Conservation (phyloP, 1,139 yeast genomes). For the Arxiozyma heterogenica region DNA sequence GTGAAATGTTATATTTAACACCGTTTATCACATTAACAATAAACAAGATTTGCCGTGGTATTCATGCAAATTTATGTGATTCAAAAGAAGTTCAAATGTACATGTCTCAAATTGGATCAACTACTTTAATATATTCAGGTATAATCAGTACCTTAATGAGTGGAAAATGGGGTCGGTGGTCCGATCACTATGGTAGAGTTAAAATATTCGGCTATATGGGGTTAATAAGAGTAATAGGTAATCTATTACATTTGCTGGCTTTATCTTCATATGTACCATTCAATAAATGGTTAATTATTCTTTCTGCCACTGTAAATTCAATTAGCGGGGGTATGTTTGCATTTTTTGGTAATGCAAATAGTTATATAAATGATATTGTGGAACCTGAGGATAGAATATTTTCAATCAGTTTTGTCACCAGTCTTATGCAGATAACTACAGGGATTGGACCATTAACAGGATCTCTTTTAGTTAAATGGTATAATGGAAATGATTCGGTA, state of each 20-base stretch:
- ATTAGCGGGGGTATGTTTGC: slow-evolving; percentile 41
- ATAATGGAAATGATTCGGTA: slow-evolving; percentile 17
- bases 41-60: slow-evolving; percentile 25
- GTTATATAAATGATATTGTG: slow-evolving; percentile 51
- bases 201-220: slow-evolving; percentile 11
- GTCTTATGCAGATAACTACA: slow-evolving; percentile 43
- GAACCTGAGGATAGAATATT: slow-evolving; percentile 42
- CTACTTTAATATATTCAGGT: slow-evolving; percentile 15
- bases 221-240: slow-evolving; percentile 9
- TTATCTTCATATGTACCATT: slow-evolving; percentile 11
- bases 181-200: slow-evolving; percentile 55
- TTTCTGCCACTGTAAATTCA: slow-evolving; percentile 7
- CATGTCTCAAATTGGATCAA: slow-evolving; percentile 20
- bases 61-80: slow-evolving; percentile 21
- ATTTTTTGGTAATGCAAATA: slow-evolving; percentile 40
- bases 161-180: slow-evolving; percentile 42
- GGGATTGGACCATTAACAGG: slow-evolving; percentile 50
- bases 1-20: slow-evolving; percentile 23
- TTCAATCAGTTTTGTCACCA: slow-evolving; percentile 42
- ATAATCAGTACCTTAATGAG: slow-evolving; percentile 20
- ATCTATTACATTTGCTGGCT: slow-evolving; percentile 7
- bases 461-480: slow-evolving; percentile 30
- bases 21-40: slow-evolving; percentile 27
- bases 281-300: slow-evolving; percentile 8
- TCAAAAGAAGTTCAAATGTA: slow-evolving; percentile 27